Base-by-base conservation (phyloP, 352 stramenopile genomes). In the Phytophthora megakarya region DNA sequence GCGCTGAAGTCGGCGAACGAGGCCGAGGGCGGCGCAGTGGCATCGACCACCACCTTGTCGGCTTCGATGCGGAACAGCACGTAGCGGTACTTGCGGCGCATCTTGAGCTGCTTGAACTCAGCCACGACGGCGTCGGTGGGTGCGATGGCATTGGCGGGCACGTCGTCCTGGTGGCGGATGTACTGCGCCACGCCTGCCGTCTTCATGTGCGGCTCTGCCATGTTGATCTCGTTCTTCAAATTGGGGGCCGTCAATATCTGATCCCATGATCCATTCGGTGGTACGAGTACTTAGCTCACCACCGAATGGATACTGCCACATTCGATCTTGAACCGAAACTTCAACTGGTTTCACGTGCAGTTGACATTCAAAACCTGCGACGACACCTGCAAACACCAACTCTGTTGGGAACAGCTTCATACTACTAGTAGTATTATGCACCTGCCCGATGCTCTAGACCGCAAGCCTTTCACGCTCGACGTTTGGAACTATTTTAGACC, bases 81-180 rank as follows among this genome's bases (percentile, higher is more conserved):
- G 55, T 79, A 96, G 68, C 88, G 88, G 65, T 92, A 84, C 67
- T 92, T 88, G 70, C 88, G 85, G 4, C 84, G 79, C 83, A 96
- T 93, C 74, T 96, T 96, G 65, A 96, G 82, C 68, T 89, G 81
- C 66, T 92, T 89, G 65, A 95, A 96, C 59, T 90, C 84, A 8
- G 67, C 59, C 43, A 78, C 45, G 25, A 91, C 82, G 7, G 80
- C 75, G 2, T 76, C 73, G 0, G 82, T 83, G 28, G 84, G 87
- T 5, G 78, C 72, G 64, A 96, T 93, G 35, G 87, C 77, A 55
- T 80, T 89, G 22, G 81, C 77, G 1, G 82, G 73, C 12, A 91
- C 80, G 55, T 91, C 87, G 18, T 90, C 80, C 53, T 90, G 80
- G 63, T 91, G 80, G 48, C 81, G 84, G 25, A 91, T 85, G 67